Base-by-base conservation (phyloP, 1,284 basidiomycete genomes). In the Cutaneotrichosporon dermatis region DNA sequence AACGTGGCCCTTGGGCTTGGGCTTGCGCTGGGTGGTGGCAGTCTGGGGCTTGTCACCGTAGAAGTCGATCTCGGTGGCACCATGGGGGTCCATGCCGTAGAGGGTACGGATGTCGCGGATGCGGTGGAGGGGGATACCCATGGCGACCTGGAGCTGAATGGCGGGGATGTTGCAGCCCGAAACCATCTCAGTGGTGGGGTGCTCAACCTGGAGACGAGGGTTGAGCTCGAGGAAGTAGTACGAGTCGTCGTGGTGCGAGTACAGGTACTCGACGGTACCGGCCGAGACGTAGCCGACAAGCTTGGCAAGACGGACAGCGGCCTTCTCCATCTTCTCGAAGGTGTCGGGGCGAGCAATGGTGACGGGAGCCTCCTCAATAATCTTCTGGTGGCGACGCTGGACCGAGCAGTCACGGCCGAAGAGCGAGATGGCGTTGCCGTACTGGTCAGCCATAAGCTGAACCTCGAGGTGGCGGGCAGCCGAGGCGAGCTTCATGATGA, bases 391-490 rank as follows among this genome's bases (percentile, higher is more conserved):
- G 66, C 96, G 90, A 71, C 96, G 90, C 80, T 99, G 96, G 52
- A 99, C 96, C 58, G 96, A 99, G 79, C 96, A 99, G 79, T 99
- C 96, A 77, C 96, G 94, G 70, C 96, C 96, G 73, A 99, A 99
- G 58, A 99, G 84, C 56, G 94, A 98, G 73, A 99, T 99, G 41
- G 96, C 96, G 78, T 97, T 97, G 62, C 96, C 96, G 78, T 99
- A 99, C 79, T 99, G 96, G 81, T 99, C 96, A 54, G 96, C 96
- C 48, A 99, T 86, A 49, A 99, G 85, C 79, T 99, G 96, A 34
- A 99, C 96, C 80, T 99, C 96, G 68, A 99, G 82, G 79, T 99
- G 96, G 66, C 96, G 90, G 42, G 96, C 96, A 69, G 91, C 88
- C 33, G 94, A 93, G 40, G 96, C 96, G 62, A 99, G 88, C 82